Conservation (phyloP, 2,329 filamentous ascomycete species). For the Exophiala calicioides region DNA sequence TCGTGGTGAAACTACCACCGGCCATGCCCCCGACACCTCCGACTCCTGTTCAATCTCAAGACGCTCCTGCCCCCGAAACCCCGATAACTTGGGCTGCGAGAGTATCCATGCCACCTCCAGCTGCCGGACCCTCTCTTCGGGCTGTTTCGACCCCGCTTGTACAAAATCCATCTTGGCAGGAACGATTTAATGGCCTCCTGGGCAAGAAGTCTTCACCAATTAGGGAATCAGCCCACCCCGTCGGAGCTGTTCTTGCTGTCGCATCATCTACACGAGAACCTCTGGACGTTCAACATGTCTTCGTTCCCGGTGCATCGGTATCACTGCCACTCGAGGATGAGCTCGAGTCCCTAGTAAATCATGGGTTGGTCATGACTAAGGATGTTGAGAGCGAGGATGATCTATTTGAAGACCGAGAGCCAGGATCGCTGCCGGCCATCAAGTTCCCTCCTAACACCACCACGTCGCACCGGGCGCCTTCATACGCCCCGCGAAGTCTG, state of each 20-base stretch:
- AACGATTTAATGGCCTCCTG: constrained; percentile 72
- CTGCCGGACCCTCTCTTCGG: constrained; percentile 42
- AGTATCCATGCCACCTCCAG: constrained; percentile 37
- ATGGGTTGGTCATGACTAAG: constrained; percentile 55
- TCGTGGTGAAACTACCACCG: constrained; percentile 74
- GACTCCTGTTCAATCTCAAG: constrained; percentile 25
- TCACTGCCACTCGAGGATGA: constrained; percentile 21
- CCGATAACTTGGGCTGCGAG: constrained; percentile 41
- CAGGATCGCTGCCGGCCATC: constrained; percentile 73
- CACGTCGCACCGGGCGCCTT: constrained; percentile 3
- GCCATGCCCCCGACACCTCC: constrained; percentile 28
- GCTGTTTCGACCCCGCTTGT: constrained; percentile 45
- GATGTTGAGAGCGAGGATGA: constrained; percentile 76
- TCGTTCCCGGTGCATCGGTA: constrained; percentile 23
- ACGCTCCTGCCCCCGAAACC: constrained; percentile 29
- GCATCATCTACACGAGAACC: constrained; percentile 68
- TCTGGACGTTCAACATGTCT: constrained; percentile 54
- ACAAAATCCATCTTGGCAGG: constrained; percentile 46
- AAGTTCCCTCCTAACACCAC: constrained; percentile 54
- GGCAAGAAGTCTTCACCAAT: constrained; percentile 60
- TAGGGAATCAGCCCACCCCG: constrained; percentile 23
- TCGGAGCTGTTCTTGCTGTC: constrained; percentile 47
- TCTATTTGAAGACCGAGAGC: constrained; percentile 79
- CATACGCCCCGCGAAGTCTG: constrained; percentile 4
- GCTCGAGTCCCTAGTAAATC: background rate